Conservation (phyloP, 192 early-diverging fungal genomes). For the Funneliformis mosseae region DNA sequence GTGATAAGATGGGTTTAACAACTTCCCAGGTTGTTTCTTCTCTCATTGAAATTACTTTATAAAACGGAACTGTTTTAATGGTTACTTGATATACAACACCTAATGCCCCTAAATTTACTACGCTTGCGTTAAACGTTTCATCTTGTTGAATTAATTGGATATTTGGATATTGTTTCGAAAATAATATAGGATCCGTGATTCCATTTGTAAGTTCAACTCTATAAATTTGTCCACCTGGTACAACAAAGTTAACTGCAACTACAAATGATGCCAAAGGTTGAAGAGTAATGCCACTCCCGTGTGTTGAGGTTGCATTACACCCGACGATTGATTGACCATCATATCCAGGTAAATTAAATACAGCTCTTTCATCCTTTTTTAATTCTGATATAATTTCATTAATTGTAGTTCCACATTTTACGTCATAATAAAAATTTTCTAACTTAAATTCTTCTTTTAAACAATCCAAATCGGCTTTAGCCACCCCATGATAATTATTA, state of each 20-base stretch:
- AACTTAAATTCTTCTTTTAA: neutral
- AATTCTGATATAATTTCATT: neutral
- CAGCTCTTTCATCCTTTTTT: slow-evolving; percentile 15
- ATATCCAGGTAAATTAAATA: slow-evolving; percentile 2
- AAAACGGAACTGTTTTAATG: neutral
- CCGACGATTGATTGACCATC: slow-evolving; percentile 4
- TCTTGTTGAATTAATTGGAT: slow-evolving; percentile 3
- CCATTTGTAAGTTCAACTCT: slow-evolving; percentile 8
- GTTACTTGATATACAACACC: neutral
- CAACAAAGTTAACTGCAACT: neutral
- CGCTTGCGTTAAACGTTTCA: neutral
- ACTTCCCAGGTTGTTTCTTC: slow-evolving; percentile 18
- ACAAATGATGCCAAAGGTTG: neutral
- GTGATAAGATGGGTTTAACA: neutral
- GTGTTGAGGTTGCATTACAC: slow-evolving; percentile 10
- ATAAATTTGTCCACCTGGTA: slow-evolving; percentile 10
- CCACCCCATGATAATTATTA: neutral
- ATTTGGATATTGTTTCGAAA: neutral
- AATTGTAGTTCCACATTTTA: slow-evolving; percentile 5
- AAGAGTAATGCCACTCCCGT: neutral
- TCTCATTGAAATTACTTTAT: neutral
- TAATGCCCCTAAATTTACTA: slow-evolving; percentile 8
- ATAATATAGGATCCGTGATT: slow-evolving; percentile 5
- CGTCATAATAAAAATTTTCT: slow-evolving; percentile 15
- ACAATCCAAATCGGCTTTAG: neutral